Percentiles rank a stretch among this genome's conserved stretches.
Conservation (phyloP, 1,284 basidiomycete species). For the Termitomyces sp. region DNA sequence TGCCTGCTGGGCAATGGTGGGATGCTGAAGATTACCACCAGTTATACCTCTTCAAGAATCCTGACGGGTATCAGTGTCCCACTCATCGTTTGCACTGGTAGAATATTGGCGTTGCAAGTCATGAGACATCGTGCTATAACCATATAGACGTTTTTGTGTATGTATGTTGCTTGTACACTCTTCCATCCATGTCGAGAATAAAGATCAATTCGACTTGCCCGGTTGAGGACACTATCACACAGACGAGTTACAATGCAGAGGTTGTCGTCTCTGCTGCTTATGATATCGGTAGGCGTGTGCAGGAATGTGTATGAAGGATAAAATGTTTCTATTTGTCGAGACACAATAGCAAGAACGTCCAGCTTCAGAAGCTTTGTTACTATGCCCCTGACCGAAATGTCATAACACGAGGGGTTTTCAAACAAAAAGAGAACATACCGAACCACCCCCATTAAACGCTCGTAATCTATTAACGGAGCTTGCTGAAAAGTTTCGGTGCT, state of each 20-base stretch:
- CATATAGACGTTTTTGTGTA: neutral
- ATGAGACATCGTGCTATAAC: neutral
- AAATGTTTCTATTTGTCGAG: slow-evolving; percentile 3
- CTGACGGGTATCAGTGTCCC: slow-evolving; percentile 43
- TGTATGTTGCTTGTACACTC: neutral
- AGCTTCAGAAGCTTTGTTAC: neutral
- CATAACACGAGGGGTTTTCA: neutral
- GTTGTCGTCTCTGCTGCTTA: no score
- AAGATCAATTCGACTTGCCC: neutral
- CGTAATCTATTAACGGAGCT: slow-evolving; percentile 42
- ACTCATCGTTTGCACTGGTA: slow-evolving; percentile 46
- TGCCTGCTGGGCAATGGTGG: slow-evolving; percentile 66
- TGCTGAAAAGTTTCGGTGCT: slow-evolving; percentile 77
- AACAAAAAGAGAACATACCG: neutral
- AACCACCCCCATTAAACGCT: neutral
- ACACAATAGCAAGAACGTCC: neutral
- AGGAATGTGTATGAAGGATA: neutral
- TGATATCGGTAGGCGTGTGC: neutral
- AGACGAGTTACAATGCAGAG: neutral
- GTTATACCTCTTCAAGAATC: slow-evolving; percentile 69
- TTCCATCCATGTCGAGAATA: neutral
- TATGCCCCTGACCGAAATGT: neutral
- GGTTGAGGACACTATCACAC: neutral
- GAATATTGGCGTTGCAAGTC: neutral
- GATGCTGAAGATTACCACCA: slow-evolving; percentile 87